phyloP scores from a whole-genome alignment of 768 basidiomycete species.

The Collybiopsis luxurians region DNA sequence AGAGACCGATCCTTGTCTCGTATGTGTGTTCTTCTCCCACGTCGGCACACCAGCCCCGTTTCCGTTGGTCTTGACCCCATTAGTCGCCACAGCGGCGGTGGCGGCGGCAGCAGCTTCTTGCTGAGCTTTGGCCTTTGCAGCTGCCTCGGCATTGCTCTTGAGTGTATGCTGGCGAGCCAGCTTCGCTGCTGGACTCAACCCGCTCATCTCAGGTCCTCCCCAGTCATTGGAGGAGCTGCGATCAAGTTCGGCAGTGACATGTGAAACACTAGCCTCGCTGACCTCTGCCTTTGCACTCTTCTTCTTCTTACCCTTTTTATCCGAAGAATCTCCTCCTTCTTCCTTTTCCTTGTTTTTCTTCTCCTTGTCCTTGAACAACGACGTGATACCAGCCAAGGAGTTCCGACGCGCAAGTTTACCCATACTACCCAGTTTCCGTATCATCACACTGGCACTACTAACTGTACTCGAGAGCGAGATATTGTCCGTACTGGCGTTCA shows the following conservation, averaged over 20 bases:
- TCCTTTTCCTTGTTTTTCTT: conserved; percentile 48
- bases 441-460: conserved; percentile 93
- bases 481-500: conserved; percentile 90
- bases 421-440: conserved; percentile 90
- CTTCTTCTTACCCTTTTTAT: conserved; percentile 43
- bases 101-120: conserved; percentile 50
- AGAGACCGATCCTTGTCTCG: conserved; percentile 44
- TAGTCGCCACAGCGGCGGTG: conserved; percentile 27
- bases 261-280: conserved; percentile 70
- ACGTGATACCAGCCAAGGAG: conserved; percentile 87
- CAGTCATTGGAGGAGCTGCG: conserved; percentile 55
- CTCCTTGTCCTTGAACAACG: conserved; percentile 87
- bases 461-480: conserved; percentile 95
- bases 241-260: conserved; percentile 84
- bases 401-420: conserved; percentile 88
- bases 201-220: conserved; percentile 59
- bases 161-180: conserved; percentile 90
- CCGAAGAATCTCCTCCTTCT: conserved; percentile 33
- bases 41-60: conserved; percentile 47
- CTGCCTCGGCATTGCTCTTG: conserved; percentile 80
- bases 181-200: conserved; percentile 86
- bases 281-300: conserved; percentile 63
- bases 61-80: conserved; percentile 22
- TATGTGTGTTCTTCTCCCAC: conserved; percentile 85
- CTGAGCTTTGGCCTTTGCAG: conserved; percentile 59